A percentile compares a stretch with the other conserved stretches of the same genome.
phyloP scores from a whole-genome alignment of 176 grass and related monocot species.

The Oryza coarctata region DNA sequence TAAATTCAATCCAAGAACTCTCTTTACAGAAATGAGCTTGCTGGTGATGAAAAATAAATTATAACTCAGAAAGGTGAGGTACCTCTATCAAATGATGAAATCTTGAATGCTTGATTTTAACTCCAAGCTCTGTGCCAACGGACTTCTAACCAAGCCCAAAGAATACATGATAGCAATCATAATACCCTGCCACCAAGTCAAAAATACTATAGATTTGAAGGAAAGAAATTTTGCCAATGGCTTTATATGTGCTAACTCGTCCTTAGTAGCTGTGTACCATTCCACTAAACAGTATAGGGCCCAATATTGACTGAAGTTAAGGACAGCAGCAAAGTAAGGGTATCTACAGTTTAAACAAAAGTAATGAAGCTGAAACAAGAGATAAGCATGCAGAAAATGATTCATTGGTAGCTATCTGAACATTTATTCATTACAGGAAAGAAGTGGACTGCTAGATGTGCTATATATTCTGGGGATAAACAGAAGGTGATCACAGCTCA shows the following conservation, averaged over 20 bases:
- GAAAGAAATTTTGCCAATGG: conserved; percentile 89
- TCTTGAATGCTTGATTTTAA: conserved; percentile 83
- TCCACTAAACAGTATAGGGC: conserved; percentile 89
- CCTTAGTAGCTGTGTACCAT: conserved; percentile 92
- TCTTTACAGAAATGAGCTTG: background rate
- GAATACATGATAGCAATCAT: conserved; percentile 88
- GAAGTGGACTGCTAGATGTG: conserved; percentile 19
- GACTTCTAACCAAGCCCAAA: conserved; percentile 79
- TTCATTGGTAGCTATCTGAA: background rate
- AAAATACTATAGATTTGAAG: conserved; percentile 96
- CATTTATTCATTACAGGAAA: conserved; percentile 15
- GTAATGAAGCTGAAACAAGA: background rate
- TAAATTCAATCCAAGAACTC: background rate
- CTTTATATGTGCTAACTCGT: conserved; percentile 84
- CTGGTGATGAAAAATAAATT: conserved; percentile 17
- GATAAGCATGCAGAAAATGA: background rate
- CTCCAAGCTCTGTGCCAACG: conserved; percentile 71
- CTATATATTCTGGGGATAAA: conserved; percentile 8
- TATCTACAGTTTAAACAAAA: conserved; percentile 49
- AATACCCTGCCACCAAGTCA: conserved; percentile 99
- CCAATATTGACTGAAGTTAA: conserved; percentile 99
- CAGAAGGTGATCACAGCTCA: conserved; percentile 5
- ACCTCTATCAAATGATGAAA: conserved; percentile 98
- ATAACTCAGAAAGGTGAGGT: conserved; percentile 31
- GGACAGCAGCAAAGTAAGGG: conserved; percentile 73